A percentile compares a stretch with the other conserved stretches of the same genome.
These are phyloP conservation scores for Fusarium protoensiforme DNA, from an alignment of 2,329 filamentous ascomycete genomes.

Conservation along the genomic window DNA sequence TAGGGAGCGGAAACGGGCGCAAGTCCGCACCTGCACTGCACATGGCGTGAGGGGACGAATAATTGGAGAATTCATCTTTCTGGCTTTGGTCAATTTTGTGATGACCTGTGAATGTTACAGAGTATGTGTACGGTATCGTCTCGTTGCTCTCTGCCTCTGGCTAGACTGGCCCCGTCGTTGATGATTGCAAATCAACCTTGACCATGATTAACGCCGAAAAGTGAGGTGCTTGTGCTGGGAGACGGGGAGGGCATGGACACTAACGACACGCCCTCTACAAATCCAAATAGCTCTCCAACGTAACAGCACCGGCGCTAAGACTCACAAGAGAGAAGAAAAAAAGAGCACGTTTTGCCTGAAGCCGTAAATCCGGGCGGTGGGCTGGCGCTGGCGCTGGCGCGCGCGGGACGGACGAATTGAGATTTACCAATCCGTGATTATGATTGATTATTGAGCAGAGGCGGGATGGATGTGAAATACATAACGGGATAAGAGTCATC, in stretches of 20 bases:
- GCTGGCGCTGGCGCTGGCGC: neutral
- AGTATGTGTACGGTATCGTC: neutral
- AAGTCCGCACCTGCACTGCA: neutral
- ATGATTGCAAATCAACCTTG: conserved; percentile 30
- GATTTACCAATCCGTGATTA: neutral
- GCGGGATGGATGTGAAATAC: neutral
- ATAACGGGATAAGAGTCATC: conserved; percentile 37
- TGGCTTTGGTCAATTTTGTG: neutral
- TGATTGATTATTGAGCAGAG: neutral
- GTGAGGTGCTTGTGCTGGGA: neutral
- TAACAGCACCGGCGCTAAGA: neutral
- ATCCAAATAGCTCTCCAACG: neutral
- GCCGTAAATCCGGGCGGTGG: conserved; percentile 41
- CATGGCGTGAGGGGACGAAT: neutral
- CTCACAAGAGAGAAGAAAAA: neutral
- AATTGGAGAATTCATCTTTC: neutral
- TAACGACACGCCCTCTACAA: conserved; percentile 24
- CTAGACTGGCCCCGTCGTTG: neutral
- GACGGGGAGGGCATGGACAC: neutral
- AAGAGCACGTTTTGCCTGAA: conserved; percentile 18
- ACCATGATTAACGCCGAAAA: conserved; percentile 4
- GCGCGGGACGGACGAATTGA: neutral
- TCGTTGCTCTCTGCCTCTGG: neutral
- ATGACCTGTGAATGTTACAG: neutral
- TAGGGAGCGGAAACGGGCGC: neutral